A percentile compares a stretch with the other conserved stretches of the same genome.
Evolutionary conservation across 108 stramenopile genomes (phyloP).

Genomic region (Bacterosira constricta): DNA sequence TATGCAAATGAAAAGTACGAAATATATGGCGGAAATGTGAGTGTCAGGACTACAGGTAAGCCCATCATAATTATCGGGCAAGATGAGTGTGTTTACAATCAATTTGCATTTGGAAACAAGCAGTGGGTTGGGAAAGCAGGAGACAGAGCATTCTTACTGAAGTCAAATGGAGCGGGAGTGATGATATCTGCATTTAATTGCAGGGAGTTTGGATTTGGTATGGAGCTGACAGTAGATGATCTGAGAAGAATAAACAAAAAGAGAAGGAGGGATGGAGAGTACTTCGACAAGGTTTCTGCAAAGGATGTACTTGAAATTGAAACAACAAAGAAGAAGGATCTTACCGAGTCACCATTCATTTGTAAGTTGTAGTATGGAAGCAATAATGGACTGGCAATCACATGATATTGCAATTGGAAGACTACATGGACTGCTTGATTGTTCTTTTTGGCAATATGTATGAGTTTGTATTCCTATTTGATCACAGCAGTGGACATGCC

Average conservation of each 20-base stretch:
- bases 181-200: slow-evolving; percentile 3
- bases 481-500: background rate
- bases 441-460: background rate
- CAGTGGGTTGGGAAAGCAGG: background rate
- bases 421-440: background rate
- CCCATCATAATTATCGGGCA: background rate
- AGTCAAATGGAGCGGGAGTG: background rate
- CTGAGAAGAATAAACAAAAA: background rate
- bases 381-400: slow-evolving; percentile 15
- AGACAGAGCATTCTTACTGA: background rate
- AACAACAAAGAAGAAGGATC: background rate
- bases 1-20: background rate
- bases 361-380: background rate
- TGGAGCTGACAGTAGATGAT: background rate
- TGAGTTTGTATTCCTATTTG: slow-evolving; percentile 1
- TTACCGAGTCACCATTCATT: background rate
- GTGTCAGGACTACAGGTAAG: background rate
- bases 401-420: slow-evolving; percentile 6
- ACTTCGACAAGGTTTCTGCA: background rate
- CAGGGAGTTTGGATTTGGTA: background rate
- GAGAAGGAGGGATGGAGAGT: background rate
- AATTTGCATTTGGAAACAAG: background rate
- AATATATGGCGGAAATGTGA: background rate
- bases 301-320: background rate
- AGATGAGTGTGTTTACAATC: background rate